Evolutionary conservation across 345 rosid genomes (phyloP), one percentile per base, ranked within the genome.

Genomic region (Acer saccharum): DNA sequence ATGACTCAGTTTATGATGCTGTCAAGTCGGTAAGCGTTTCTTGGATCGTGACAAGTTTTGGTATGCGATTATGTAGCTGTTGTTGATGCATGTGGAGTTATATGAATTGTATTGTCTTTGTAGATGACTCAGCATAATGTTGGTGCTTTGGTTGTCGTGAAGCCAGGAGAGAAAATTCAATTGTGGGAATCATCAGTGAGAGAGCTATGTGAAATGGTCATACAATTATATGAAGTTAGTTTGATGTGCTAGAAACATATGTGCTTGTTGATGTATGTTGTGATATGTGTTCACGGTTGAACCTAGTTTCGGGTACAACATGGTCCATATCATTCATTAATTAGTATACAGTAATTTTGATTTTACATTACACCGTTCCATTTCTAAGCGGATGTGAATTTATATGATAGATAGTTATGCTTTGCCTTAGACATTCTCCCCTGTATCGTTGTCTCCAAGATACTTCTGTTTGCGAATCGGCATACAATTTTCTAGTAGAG

Each of bases 51-150:
- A 68, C 29, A 21, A 14, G 9, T 10, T 67, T 6, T 48, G 3
- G 46, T 63, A 14, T 43, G 27, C 18, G 25, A 35, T 76, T 12
- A 8, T 48, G 52, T n/a, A 2, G 18, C 1, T 8, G 18, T 10
- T 23, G 25, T 64, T 62, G 57, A 63, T 23, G 25, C 1, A 23
- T 23, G 25, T 23, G 25, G 14, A 4, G 43, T 75, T 10, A 63
- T n/a, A 20, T 21, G 13, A 14, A 29, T 29, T 0, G 39, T 41
- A 12, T 46, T 74, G 32, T 54, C 18, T 46, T 60, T 65, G 57
- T 83, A 96, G 99, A 96, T 96, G 99, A 96, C 99, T 4, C 99
- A 92, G 41, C 97, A 96, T 81, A 96, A 96, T 75, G 97, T 94
- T 76, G 98, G 99, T 75, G 98, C 98, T 10, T 81, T 96, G 91